These are phyloP conservation scores for Rhizopus stolonifer DNA, from an alignment of 371 early-diverging fungal species.

Conservation along the genomic window DNA sequence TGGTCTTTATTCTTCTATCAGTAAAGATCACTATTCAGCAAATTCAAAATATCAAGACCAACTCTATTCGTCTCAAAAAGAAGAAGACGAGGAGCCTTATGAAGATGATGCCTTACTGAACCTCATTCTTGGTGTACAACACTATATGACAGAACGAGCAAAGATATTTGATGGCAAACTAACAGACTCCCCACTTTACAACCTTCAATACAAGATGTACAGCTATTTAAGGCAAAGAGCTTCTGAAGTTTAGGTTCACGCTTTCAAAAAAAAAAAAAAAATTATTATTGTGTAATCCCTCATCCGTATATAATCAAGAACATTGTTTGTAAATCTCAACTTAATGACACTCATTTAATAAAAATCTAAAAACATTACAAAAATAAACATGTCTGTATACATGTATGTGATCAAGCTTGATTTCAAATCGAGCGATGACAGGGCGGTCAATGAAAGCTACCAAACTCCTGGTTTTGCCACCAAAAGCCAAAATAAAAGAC, in stretches of 20 bases:
- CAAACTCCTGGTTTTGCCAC: too few relatives aligned
- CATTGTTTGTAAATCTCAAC: too few relatives aligned
- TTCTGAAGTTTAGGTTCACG: conserved; percentile 26
- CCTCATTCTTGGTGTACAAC: conserved; percentile 30
- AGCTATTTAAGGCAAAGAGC: conserved; percentile 43
- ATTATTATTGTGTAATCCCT: too few relatives aligned
- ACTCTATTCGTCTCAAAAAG: conserved; percentile 3
- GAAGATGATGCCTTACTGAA: conserved; percentile 23
- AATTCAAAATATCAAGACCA: conserved; percentile 23
- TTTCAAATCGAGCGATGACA: too few relatives aligned
- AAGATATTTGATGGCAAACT: background rate
- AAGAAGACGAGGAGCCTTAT: conserved; percentile 16
- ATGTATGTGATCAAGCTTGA: too few relatives aligned
- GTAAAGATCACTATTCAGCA: background rate
- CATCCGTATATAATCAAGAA: too few relatives aligned
- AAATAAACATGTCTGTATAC: too few relatives aligned
- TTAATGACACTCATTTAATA: too few relatives aligned
- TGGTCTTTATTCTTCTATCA: background rate
- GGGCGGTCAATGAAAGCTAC: too few relatives aligned
- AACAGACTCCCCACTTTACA: conserved; percentile 36
- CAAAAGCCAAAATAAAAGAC: too few relatives aligned
- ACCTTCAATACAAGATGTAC: conserved; percentile 47
- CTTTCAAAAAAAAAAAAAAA: too few relatives aligned
- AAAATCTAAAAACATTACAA: too few relatives aligned
- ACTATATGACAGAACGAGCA: conserved; percentile 25